Evolutionary conservation across 2,329 filamentous ascomycete species (phyloP).

Genomic region (Pseudocercospora macadamiae): DNA sequence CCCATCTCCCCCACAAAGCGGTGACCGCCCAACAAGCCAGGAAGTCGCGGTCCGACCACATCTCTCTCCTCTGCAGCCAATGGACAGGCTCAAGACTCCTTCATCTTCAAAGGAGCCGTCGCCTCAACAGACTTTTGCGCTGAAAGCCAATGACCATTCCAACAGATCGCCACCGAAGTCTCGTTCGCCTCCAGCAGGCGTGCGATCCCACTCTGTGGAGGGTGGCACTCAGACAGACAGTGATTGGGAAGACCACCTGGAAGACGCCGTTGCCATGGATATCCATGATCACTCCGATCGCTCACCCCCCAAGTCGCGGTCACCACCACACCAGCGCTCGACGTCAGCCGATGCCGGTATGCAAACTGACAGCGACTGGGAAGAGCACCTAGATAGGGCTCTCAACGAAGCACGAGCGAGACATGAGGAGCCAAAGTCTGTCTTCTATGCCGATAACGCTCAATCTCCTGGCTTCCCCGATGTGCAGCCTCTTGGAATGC

Average conservation of each 20-base stretch:
- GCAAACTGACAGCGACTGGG: slow-evolving; percentile 18
- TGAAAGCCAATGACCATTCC: not conserved
- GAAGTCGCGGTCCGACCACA: not conserved
- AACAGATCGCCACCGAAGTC: not conserved
- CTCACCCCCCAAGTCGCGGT: not conserved
- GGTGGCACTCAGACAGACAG: not conserved
- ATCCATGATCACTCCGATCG: not conserved
- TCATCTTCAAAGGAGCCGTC: not conserved
- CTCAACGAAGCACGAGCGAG: not conserved
- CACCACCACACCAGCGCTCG: slow-evolving; percentile 9
- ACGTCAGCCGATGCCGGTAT: slow-evolving; percentile 16
- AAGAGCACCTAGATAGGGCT: not conserved
- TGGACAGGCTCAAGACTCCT: slow-evolving; percentile 7
- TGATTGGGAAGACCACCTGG: slow-evolving; percentile 2
- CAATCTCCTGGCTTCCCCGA: slow-evolving; percentile 3
- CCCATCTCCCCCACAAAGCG: not conserved
- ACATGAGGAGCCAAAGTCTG: not conserved
- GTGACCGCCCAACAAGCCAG: not conserved
- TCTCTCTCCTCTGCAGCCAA: slow-evolving; percentile 18
- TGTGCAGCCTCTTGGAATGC: not conserved
- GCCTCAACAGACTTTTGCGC: not conserved
- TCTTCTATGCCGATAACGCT: not conserved
- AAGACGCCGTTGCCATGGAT: not conserved
- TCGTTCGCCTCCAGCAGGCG: not conserved
- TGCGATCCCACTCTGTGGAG: not conserved